A percentile compares a stretch with the other conserved stretches of the same genome.
These are phyloP conservation scores for Gossypium trilobum DNA, from an alignment of 441 rosid genomes.

Conservation along the genomic window DNA sequence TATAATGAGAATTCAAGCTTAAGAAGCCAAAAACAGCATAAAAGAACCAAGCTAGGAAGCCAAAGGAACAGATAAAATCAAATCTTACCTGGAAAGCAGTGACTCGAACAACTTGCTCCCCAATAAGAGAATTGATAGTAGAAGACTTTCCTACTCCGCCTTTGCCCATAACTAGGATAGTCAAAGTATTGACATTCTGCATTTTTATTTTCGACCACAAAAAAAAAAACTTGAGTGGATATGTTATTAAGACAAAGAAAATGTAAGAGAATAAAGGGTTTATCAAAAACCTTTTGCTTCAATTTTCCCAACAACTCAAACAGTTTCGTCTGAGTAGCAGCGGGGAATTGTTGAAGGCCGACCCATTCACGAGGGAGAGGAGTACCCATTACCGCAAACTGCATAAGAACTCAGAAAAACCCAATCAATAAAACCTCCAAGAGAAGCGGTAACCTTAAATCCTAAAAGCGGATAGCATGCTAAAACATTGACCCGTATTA, in stretches of 20 bases:
- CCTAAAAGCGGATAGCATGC: background rate
- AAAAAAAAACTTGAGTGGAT: background rate
- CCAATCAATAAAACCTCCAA: background rate
- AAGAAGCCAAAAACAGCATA: background rate
- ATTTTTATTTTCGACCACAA: background rate
- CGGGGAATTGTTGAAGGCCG: slow-evolving; percentile 82
- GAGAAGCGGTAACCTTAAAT: slow-evolving; percentile 13
- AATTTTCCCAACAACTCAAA: slow-evolving; percentile 61
- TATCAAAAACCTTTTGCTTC: slow-evolving; percentile 66
- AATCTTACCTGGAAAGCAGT: slow-evolving; percentile 66
- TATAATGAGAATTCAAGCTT: background rate
- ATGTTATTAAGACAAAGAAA: background rate
- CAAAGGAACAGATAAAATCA: background rate
- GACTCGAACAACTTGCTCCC: slow-evolving; percentile 82
- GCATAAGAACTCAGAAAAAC: background rate
- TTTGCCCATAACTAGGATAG: slow-evolving; percentile 88
- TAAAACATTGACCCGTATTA: background rate
- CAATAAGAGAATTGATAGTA: slow-evolving; percentile 79
- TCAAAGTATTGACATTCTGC: slow-evolving; percentile 68
- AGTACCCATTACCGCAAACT: slow-evolving; percentile 38
- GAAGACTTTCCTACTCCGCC: slow-evolving; percentile 98
- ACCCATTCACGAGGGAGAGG: slow-evolving; percentile 65
- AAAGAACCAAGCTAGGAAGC: background rate
- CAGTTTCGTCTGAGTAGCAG: slow-evolving; percentile 65
- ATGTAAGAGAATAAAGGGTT: background rate